Conservation (phyloP, 192 early-diverging fungal genomes). For the Coemansia sp. region DNA sequence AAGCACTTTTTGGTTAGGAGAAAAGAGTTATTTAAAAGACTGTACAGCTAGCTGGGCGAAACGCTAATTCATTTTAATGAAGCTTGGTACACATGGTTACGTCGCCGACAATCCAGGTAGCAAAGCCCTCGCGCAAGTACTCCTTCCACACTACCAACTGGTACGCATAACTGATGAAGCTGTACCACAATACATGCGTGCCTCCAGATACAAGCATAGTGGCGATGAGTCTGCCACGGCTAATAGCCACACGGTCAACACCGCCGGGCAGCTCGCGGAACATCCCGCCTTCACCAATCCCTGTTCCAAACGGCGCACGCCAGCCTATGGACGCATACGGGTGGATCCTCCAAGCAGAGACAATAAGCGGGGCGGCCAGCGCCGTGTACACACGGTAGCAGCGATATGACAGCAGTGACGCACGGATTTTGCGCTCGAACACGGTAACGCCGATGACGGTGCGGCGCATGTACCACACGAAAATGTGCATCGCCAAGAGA, state of each 20-base stretch:
- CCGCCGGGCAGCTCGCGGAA: conserved; percentile 18
- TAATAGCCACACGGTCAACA: conserved; percentile 18
- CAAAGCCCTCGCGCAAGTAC: conserved; percentile 50
- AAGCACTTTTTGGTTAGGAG: no score
- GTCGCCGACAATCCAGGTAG: conserved; percentile 45
- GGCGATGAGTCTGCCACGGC: conserved; percentile 16
- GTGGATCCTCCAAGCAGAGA: conserved; percentile 41
- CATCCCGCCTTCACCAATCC: conserved; percentile 1
- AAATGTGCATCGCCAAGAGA: conserved; percentile 41
- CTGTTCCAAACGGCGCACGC: neutral
- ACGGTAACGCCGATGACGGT: conserved; percentile 49
- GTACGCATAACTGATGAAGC: conserved; percentile 58
- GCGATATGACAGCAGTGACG: conserved; percentile 26
- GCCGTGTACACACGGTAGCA: conserved; percentile 49
- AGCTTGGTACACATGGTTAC: conserved; percentile 48
- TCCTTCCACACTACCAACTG: conserved; percentile 51
- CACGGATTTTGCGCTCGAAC: conserved; percentile 46
- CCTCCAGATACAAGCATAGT: conserved; percentile 43
- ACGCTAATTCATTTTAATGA: neutral
- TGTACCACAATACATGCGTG: conserved; percentile 52
- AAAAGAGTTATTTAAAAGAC: no score
- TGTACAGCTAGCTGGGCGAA: no score
- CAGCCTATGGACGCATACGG: conserved; percentile 33
- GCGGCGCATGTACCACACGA: conserved; percentile 51
- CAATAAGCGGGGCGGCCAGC: conserved; percentile 31